Evolutionary conservation across 2,329 filamentous ascomycete species (phyloP), one percentile per base, ranked within the genome.

Genomic region (Talaromyces sp.): DNA sequence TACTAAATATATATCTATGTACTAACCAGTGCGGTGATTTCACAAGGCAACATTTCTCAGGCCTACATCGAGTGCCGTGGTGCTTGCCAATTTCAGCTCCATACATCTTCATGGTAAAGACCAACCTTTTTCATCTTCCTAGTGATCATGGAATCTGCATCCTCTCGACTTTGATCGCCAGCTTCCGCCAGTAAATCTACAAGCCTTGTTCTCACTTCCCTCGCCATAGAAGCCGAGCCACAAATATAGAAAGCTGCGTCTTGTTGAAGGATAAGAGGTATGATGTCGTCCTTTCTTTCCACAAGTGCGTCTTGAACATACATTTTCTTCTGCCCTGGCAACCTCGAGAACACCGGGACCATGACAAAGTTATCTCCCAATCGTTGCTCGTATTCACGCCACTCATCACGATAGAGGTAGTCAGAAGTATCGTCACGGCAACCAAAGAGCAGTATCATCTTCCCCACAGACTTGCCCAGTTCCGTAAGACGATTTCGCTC

Each of bases 61-160:
- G 2, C 35, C 10, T 37, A 37, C 35, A 37, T 37, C 35, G 13
- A 37, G 35, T 37, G 35, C 35, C 8, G 9, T 37, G 35, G 35
- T 13, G 3, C 35, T 37, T 14, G 35, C 35, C 1, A 11, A 37
- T 16, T 54, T 33, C 27, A 62, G 24, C 61, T 52, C 61, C 52
- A 63, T 10, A 63, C 61, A 37, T 58, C 61, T 31, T 63, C 61
- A n/a, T 57, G 50, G 37, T 52, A 63, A 16, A 27, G 31, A 19
- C 39, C 50, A 24, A 16, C 24, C 37, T 58, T 58, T 16, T 56
- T 63, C 24, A 37, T 63, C 61, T 52, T 57, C 27, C 9, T 11
- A 9, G 31, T 37, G 3, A 56, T 11, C 24, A 47, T 13, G 9
- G 4, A 9, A 47, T 63, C 50, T 24, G 11, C 41, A 50, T 52